phyloP scores from a whole-genome alignment of 176 grass and related monocot species.

The Carex littledalei region DNA sequence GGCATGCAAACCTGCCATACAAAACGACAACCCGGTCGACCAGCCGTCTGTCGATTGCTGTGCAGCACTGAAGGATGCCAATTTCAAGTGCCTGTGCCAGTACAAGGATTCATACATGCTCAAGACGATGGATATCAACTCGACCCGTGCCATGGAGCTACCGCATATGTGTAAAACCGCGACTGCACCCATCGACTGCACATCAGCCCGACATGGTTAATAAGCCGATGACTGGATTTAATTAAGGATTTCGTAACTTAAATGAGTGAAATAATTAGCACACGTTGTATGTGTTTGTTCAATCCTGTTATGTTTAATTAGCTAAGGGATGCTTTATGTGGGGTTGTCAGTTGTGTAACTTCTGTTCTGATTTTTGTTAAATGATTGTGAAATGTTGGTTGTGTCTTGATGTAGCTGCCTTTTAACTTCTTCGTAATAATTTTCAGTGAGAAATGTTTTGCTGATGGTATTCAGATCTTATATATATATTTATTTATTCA shows the following conservation, averaged over 20 bases:
- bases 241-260: neutral
- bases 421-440: neutral
- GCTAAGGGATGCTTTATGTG: neutral
- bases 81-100: constrained; percentile 9
- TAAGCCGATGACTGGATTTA: neutral
- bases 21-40: neutral
- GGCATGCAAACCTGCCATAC: too few relatives aligned
- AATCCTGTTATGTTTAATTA: constrained; percentile 2
- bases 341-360: too few relatives aligned
- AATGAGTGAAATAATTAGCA: neutral
- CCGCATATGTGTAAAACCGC: neutral
- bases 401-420: neutral
- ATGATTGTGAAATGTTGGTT: neutral
- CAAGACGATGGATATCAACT: neutral
- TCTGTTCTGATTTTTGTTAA: neutral
- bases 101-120: constrained; percentile 21
- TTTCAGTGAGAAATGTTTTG: neutral
- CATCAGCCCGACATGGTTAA: neutral
- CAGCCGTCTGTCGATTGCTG: constrained; percentile 11
- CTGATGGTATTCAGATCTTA: neutral
- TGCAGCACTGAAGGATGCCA: neutral
- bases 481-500: neutral
- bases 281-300: neutral
- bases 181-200: neutral
- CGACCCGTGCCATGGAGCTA: neutral